These are phyloP conservation scores for Claviceps sorghi DNA, from an alignment of 2,329 filamentous ascomycete species.

Conservation along the genomic window DNA sequence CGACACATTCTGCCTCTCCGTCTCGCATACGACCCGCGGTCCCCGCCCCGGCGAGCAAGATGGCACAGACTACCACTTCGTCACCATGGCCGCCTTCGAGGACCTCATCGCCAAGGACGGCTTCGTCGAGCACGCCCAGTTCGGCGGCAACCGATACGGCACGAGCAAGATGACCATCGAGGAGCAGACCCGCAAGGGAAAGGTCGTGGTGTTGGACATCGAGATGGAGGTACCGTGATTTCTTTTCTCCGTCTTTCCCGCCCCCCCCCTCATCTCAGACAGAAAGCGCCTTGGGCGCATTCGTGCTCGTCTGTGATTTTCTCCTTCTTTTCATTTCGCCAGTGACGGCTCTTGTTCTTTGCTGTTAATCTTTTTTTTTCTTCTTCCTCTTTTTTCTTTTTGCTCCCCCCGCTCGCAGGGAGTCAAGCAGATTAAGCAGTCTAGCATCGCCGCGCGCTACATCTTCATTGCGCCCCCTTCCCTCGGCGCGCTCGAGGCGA, in stretches of 20 bases:
- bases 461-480: constrained; percentile 75
- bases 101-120: constrained; percentile 50
- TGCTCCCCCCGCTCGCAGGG: constrained; percentile 26
- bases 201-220: constrained; percentile 77
- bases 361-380: not conserved
- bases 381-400: no score
- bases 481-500: constrained; percentile 56
- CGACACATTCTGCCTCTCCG: constrained; percentile 38
- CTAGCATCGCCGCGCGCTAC: constrained; percentile 60
- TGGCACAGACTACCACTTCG: constrained; percentile 72
- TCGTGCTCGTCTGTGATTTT: no score
- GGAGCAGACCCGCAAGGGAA: constrained; percentile 54
- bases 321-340: no score
- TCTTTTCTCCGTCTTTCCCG: not conserved
- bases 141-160: constrained; percentile 76
- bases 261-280: not conserved
- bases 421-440: constrained; percentile 81
- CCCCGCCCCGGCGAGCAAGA: constrained; percentile 63
- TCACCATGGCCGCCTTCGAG: constrained; percentile 51
- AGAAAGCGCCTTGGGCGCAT: no score
- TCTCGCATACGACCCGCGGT: constrained; percentile 64
- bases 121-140: constrained; percentile 78
- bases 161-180: constrained; percentile 69
- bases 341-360: not conserved
- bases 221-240: constrained; percentile 84